Evolutionary conservation across 495 filamentous ascomycete species (phyloP), one percentile per base, ranked within the genome.

Genomic region (Mytilinidion resinicola): DNA sequence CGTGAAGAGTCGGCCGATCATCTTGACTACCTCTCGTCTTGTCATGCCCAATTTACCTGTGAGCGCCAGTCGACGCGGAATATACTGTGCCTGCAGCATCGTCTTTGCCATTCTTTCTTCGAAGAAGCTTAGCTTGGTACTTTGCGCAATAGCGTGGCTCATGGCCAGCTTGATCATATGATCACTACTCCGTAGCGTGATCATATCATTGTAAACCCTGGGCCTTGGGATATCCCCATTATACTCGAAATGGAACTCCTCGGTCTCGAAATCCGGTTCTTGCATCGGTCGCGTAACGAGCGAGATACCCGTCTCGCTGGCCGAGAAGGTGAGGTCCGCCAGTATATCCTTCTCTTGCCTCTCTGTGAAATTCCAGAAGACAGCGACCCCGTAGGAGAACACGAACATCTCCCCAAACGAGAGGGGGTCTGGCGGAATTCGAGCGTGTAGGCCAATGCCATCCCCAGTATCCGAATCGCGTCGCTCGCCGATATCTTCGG

Each of bases 81-180:
- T 85, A 68, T 96, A 82, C 72, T 96, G 90, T 11, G 92, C 93
- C 58, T 95, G 86, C 1, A 80, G 71, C 92, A 97, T 97, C 10
- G 95, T 96, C 57, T 87, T 81, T 35, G 87, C 86, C 93, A 97
- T 99, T 55, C 88, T 82, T 73, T 95, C 95, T 70, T 99, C 93
- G 67, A 99, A 99, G 75, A 92, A 91, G 66, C 85, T 91, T 42
- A 99, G 79, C 69, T 96, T 97, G 8, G 93, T 99, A 72, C 91
- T 96, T 72, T 99, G 93, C 4, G 91, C 89, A 60, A 99, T 96
- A 46, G 91, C 95, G 69, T 99, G 95, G 64, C 86, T 90, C 74
- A 99, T 99, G 11, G 91, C 88, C 4, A 99, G 78, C 73, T 96
- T 96, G 68, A 97, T 93, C 93, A 97, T 97, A 76, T 97, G 95